Base-by-base conservation (phyloP, 257 asterid genomes). In the Oldenlandia corymbosa region DNA sequence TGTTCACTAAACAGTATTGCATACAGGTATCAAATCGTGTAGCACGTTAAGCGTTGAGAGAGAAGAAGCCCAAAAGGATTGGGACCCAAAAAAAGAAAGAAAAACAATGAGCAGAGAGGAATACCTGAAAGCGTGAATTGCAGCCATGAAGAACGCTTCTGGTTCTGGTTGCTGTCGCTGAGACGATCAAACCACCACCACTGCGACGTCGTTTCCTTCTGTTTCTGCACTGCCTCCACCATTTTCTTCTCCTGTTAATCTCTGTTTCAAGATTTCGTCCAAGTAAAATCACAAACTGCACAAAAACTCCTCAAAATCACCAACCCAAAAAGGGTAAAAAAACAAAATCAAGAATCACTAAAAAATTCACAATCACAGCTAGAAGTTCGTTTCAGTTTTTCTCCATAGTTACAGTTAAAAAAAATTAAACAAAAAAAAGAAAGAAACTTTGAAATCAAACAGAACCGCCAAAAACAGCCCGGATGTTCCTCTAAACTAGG, bases 131-230 rank as follows among this genome's bases (percentile, higher is more conserved):
- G 86, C 3, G 96, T 78, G 24, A 92, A 81, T 69, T 79, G 95
- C 39, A 91, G 95, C 98, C 98, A 92, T 2, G 89, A 80, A 26
- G 95, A 83, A 12, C 95, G 81, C 65, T 68, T 82, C 5, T 46
- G 70, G 63, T 55, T 47, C 14, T 73, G 60, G 74, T 37, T 65
- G 27, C 47, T 70, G 69, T 77, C 75, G 48, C 57, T 79, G 73
- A 78, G 87, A 58, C 82, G 79, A 47, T 92, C 96, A 51, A 87
- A 65, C 97, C 97, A 92, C 97, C 99, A 92, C 79, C 84, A 81
- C 63, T 74, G 81, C 46, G 95, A 76, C 51, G 88, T 79, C 43
- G 67, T 70, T 76, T 62, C 71, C 79, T 63, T 73, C 56, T 68
- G 76, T 77, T 63, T 73, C 56, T 68, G 76, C 78, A 62, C 70